Percentiles rank a stretch among this genome's conserved stretches.
Conservation (phyloP, 148 eudicot species). For the Chenopodium formosanum region DNA sequence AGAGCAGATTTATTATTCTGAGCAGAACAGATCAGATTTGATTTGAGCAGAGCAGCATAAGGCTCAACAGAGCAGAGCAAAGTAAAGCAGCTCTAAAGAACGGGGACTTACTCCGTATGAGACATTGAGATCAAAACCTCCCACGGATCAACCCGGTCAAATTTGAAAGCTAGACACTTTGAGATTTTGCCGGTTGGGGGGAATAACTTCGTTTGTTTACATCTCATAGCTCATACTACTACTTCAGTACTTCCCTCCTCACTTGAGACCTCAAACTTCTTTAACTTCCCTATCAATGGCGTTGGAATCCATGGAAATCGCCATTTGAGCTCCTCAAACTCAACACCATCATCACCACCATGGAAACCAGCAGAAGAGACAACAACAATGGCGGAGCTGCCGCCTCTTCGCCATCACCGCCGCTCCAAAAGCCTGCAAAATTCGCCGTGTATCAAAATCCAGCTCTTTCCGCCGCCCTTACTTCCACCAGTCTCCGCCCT, state of each 20-base stretch:
- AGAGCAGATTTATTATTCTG: too few relatives aligned
- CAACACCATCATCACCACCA: background rate
- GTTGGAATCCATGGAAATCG: background rate
- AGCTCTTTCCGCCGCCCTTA: conserved; percentile 72
- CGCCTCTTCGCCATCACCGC: conserved; percentile 7
- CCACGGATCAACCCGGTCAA: too few relatives aligned
- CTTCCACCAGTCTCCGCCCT: conserved; percentile 76
- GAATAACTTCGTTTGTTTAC: too few relatives aligned
- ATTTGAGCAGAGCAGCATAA: too few relatives aligned
- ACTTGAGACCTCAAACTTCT: background rate
- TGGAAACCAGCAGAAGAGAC: conserved; percentile 1
- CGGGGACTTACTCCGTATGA: too few relatives aligned
- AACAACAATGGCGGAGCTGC: background rate
- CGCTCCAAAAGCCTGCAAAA: conserved; percentile 34
- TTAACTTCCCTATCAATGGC: background rate
- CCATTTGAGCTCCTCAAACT: background rate
- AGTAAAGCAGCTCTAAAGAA: too few relatives aligned
- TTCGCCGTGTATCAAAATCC: conserved; percentile 76
- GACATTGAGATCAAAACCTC: too few relatives aligned
- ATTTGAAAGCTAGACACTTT: too few relatives aligned
- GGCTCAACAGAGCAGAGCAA: too few relatives aligned
- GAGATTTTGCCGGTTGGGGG: too few relatives aligned
- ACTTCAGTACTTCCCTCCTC: background rate
- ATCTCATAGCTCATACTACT: too few relatives aligned
- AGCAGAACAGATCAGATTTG: too few relatives aligned